Evolutionary conservation across 1,139 yeast species (phyloP).

Genomic region (Kurtzmaniella natalensis): DNA sequence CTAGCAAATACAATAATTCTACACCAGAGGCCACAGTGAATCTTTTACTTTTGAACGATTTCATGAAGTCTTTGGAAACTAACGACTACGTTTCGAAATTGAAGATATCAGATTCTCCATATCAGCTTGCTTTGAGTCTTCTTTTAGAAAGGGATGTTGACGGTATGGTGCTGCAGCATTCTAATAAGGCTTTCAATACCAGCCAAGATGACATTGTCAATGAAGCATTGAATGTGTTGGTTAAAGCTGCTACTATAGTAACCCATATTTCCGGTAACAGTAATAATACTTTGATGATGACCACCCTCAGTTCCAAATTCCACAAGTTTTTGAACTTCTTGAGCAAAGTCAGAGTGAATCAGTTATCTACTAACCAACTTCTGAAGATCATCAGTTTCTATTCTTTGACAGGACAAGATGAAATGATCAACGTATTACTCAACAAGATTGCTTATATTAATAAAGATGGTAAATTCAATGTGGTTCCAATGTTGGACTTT

Average conservation of each 20-base stretch:
- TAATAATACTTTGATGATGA: conserved; percentile 5
- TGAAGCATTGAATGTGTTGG: conserved; percentile 14
- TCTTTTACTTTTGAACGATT: conserved; percentile 17
- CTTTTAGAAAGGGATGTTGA: background rate
- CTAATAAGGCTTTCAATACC: conserved; percentile 9
- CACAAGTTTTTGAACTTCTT: conserved; percentile 19
- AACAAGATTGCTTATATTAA: conserved; percentile 17
- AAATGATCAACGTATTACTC: conserved; percentile 24
- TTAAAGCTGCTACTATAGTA: conserved; percentile 12
- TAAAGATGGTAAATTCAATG: conserved; percentile 7
- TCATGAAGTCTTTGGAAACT: conserved; percentile 14
- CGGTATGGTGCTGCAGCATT: conserved; percentile 4
- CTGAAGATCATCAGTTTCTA: conserved; percentile 24
- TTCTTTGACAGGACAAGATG: conserved; percentile 19
- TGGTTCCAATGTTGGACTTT: conserved; percentile 12
- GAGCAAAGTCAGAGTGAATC: conserved; percentile 15
- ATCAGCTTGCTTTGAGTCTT: background rate
- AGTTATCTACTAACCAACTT: conserved; percentile 22
- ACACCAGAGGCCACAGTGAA: conserved; percentile 14
- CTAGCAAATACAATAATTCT: conserved; percentile 8
- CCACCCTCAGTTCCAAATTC: conserved; percentile 8
- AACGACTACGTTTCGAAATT: conserved; percentile 5
- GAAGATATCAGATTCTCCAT: conserved; percentile 5
- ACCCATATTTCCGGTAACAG: conserved; percentile 1
- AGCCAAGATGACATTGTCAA: conserved; percentile 14